Base-by-base conservation (phyloP, 2,329 filamentous ascomycete genomes). In the Cadophora sp. region DNA sequence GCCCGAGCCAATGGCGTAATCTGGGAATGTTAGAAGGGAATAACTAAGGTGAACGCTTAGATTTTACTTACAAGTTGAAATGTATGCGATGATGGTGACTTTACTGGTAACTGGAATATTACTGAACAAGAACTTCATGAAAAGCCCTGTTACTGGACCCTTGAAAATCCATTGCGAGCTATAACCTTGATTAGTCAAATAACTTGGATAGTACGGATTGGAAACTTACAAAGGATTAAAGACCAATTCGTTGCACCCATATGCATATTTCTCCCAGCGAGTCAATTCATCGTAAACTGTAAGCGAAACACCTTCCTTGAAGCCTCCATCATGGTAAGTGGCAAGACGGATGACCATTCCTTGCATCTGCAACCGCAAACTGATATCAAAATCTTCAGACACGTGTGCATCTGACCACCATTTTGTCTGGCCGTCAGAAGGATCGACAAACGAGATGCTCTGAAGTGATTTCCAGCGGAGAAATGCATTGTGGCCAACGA, bases 61-160 rank as follows among this genome's bases (percentile, higher is more conserved):
- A 5, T 43, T 43, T 30, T 6, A 43, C 39, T 18, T 11, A 43
- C 39, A 79, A 3, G 78, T 78, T 68, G 87, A 88, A 69, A 91
- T 87, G 76, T 91, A 91, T 1, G 88, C 87, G 73, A 92, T 79
- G 74, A 93, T 91, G 47, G 89, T 91, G 70, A 92, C 79, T 78
- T 93, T 93, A 4, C 91, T 83, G 2, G 83, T 82, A 0, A 90
- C 27, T 30, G 27, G 27, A 30, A 30, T 30, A 30, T 30, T 30
- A 6, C 27, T 30, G 27, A 30, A 30, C 6, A 30, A 6, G 1
- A 30, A 30, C 27, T 30, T 30, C 27, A 30, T 30, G 27, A 30
- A 30, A 30, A 30, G 27, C 3, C 27, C 27, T 4, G 27, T 30
- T 91, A 71, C 92, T 88, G 0, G 89, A 89, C 0, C 89, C 88